phyloP scores from a whole-genome alignment of 2,329 filamentous ascomycete genomes.

The Leptographium procerum region DNA sequence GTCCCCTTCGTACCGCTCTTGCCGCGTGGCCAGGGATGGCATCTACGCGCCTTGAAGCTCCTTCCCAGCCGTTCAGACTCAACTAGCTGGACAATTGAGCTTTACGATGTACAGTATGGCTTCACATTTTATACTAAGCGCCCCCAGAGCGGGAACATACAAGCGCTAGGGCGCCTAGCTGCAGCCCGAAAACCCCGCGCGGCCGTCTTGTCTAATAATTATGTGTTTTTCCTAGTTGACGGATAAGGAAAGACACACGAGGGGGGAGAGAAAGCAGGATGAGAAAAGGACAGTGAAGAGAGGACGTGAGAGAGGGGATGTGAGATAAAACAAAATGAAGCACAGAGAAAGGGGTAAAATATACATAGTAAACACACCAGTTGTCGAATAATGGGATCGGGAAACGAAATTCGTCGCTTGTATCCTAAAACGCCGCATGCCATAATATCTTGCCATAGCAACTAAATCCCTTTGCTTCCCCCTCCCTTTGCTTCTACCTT shows the following conservation, averaged over 20 bases:
- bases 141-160: not conserved
- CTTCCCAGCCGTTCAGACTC: too few species aligned
- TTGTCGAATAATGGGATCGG: too few species aligned
- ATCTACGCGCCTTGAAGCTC: too few species aligned
- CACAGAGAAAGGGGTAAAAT: not conserved
- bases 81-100: too few species aligned
- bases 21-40: not conserved
- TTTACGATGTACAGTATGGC: too few species aligned
- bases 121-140: not conserved
- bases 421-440: conserved; percentile 1
- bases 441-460: not conserved
- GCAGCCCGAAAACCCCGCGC: not conserved
- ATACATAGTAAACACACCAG: not conserved
- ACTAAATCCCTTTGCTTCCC: not conserved
- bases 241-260: not conserved
- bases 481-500: not conserved
- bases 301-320: not conserved
- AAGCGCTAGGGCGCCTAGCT: not conserved
- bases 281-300: not conserved
- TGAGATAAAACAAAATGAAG: not conserved
- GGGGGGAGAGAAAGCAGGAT: not conserved
- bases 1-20: not conserved
- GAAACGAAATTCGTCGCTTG: not conserved
- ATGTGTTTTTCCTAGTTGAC: not conserved
- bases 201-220: not conserved